phyloP scores from a whole-genome alignment of 495 filamentous ascomycete species.

The Aspergillus hancockii region DNA sequence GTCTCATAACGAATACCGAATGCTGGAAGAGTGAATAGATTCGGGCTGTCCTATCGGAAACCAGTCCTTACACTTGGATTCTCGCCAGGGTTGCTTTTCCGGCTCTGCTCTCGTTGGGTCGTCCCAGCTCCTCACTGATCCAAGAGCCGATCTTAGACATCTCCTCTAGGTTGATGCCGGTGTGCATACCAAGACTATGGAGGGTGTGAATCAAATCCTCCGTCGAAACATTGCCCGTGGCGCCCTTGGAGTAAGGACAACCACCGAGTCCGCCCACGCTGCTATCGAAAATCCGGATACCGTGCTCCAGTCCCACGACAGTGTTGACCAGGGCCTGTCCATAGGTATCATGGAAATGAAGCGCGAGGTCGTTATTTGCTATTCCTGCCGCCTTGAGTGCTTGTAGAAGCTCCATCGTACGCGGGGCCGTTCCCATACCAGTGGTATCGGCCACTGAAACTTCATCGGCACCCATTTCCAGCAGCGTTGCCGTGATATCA shows the following conservation, averaged over 20 bases:
- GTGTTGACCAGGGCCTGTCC: conserved; percentile 92
- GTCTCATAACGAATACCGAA: not conserved
- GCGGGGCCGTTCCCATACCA: conserved; percentile 90
- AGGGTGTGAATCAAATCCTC: conserved; percentile 92
- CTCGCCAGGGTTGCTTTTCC: conserved; percentile 76
- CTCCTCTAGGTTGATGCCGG: conserved; percentile 82
- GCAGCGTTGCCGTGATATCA: conserved; percentile 74
- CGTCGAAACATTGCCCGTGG: conserved; percentile 92
- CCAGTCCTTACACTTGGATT: conserved; percentile 6
- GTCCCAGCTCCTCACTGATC: conserved; percentile 82
- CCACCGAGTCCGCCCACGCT: conserved; percentile 90
- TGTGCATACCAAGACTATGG: conserved; percentile 82
- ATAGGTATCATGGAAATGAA: conserved; percentile 98
- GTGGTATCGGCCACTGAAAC: conserved; percentile 94
- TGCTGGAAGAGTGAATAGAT: not conserved
- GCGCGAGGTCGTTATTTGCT: conserved; percentile 75
- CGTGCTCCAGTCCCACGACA: conserved; percentile 81
- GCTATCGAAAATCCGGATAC: conserved; percentile 85
- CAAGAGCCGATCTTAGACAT: conserved; percentile 82
- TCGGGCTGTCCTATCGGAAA: not conserved
- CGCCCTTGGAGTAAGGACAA: conserved; percentile 90
- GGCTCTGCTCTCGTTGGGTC: conserved; percentile 71
- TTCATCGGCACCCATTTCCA: conserved; percentile 96
- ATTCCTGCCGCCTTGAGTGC: conserved; percentile 76
- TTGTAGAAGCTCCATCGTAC: conserved; percentile 68